phyloP scores from a whole-genome alignment of 1,284 basidiomycete species.

The Tetrapyrgos nigripes region DNA sequence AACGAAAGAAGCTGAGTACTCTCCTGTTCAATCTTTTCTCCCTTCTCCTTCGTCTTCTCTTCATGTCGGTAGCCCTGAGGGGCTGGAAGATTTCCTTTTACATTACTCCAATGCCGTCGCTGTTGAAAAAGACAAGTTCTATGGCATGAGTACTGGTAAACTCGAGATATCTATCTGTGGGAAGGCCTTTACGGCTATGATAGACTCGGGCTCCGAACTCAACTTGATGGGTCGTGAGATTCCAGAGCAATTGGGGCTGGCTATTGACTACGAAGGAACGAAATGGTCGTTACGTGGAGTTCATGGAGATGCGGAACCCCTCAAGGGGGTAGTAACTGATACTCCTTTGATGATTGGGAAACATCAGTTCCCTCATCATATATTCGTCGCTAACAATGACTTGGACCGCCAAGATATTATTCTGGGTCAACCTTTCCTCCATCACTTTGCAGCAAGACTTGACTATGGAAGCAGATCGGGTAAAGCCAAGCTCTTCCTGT shows the following conservation, averaged over 20 bases:
- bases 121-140: background rate
- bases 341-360: conserved; percentile 10
- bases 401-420: conserved; percentile 13
- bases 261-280: conserved; percentile 8
- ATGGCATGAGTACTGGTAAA: conserved; percentile 9
- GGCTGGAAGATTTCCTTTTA: background rate
- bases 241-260: background rate
- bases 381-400: conserved; percentile 26
- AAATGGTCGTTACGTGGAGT: conserved; percentile 8
- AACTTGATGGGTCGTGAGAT: background rate
- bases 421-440: conserved; percentile 5
- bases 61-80: too few relatives aligned
- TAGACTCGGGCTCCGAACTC: conserved; percentile 12
- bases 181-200: background rate
- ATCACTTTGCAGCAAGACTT: conserved; percentile 11
- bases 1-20: too few relatives aligned
- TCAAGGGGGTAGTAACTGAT: conserved; percentile 6
- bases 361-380: conserved; percentile 33
- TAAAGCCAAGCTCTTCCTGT: background rate
- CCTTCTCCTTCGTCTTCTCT: too few relatives aligned
- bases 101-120: background rate
- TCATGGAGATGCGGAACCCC: conserved; percentile 12
- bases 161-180: background rate
- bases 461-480: background rate
- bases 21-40: too few relatives aligned